Percentiles rank a stretch among this genome's conserved stretches.
Conservation (phyloP, 768 basidiomycete genomes). For the Tulasnella sp. region DNA sequence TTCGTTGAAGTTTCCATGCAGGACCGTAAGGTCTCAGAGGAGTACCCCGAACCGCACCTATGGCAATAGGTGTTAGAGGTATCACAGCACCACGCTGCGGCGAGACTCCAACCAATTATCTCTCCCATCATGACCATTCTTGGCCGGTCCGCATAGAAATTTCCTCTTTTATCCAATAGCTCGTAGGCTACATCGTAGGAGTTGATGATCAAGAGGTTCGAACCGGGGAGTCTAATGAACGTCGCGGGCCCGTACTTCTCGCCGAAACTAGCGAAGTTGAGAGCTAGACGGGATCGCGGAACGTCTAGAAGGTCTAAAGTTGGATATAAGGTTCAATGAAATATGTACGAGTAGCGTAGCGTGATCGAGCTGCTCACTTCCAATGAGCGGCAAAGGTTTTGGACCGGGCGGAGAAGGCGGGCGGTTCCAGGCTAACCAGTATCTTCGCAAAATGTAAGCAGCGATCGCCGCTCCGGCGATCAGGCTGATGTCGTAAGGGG, state of each 20-base stretch:
- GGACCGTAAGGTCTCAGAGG: background rate
- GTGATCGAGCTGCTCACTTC: background rate
- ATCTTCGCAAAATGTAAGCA: background rate
- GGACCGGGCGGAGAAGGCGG: background rate
- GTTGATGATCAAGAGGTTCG: constrained; percentile 24
- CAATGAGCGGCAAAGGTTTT: background rate
- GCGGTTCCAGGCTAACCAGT: background rate
- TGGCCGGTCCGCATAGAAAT: constrained; percentile 31
- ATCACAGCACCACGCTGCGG: background rate
- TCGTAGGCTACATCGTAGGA: constrained; percentile 25
- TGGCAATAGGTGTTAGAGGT: background rate
- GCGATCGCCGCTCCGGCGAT: background rate
- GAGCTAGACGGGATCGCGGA: background rate
- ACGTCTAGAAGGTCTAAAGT: background rate
- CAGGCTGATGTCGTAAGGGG: background rate
- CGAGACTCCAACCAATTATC: background rate
- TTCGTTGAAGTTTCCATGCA: background rate
- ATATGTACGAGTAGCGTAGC: background rate
- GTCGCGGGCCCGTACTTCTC: constrained; percentile 19
- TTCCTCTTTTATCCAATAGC: constrained; percentile 31
- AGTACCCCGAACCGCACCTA: background rate
- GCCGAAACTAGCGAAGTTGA: constrained; percentile 2
- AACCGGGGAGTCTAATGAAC: background rate
- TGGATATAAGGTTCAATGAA: no score
- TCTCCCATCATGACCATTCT: constrained; percentile 27